Evolutionary conservation across 2,329 filamentous ascomycete genomes (phyloP).

Genomic region (Bisporella sp.): DNA sequence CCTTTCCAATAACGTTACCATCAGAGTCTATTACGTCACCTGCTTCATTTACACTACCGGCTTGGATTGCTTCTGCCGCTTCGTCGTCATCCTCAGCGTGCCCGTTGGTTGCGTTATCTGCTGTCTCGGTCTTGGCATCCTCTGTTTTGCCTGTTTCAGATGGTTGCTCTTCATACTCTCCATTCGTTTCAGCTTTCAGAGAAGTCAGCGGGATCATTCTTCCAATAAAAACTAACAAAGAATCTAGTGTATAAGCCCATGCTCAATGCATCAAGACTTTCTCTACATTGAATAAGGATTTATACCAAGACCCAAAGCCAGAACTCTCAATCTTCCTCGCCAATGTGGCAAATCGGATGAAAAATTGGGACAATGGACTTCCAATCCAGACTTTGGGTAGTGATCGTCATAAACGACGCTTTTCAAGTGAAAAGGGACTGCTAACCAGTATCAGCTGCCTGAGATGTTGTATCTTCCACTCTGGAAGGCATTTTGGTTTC

Average conservation of each 20-base stretch:
- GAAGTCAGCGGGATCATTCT: neutral
- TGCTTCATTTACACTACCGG: constrained; percentile 41
- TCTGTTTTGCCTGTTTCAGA: constrained; percentile 32
- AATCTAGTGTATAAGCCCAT: too few species aligned
- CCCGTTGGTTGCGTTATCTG: constrained; percentile 45
- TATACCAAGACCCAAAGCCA: too few species aligned
- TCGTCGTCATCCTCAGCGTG: constrained; percentile 31
- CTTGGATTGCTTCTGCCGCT: constrained; percentile 51
- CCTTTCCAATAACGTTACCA: constrained; percentile 37
- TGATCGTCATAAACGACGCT: neutral
- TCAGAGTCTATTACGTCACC: constrained; percentile 51
- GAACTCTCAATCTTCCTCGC: too few species aligned
- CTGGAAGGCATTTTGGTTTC: neutral
- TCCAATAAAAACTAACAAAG: neutral
- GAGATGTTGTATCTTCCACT: neutral
- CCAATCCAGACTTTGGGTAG: too few species aligned
- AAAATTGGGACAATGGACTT: too few species aligned
- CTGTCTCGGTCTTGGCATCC: constrained; percentile 40
- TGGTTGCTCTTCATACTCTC: neutral
- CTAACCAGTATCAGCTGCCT: neutral
- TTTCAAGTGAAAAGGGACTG: neutral
- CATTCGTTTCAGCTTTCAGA: neutral
- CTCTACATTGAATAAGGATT: too few species aligned
- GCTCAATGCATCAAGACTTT: too few species aligned
- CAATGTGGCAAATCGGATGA: too few species aligned